These are phyloP conservation scores for Chlamydomonas incerta DNA, from an alignment of 139 green algal genomes.

Conservation along the genomic window DNA sequence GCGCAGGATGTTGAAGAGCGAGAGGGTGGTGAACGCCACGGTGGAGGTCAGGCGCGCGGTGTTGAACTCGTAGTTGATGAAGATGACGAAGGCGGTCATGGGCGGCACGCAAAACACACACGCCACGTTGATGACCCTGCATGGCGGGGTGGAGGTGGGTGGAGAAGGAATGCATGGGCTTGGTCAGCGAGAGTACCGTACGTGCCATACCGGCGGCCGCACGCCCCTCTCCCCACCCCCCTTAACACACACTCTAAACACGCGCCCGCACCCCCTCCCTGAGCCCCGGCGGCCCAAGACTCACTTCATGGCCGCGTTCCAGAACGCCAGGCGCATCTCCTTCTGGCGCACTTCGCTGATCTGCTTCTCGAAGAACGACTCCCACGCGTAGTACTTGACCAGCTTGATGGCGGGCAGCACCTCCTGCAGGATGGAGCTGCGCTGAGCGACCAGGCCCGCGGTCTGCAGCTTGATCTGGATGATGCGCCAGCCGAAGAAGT, in stretches of 20 bases:
- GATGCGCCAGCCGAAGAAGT: conserved; percentile 75
- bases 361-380: conserved; percentile 70
- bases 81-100: conserved; percentile 64
- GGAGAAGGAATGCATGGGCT: too few species aligned
- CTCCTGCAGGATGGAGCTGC: conserved; percentile 67
- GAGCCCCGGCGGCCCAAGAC: too few species aligned
- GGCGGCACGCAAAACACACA: conserved; percentile 69
- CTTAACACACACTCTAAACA: too few species aligned
- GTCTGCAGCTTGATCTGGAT: conserved; percentile 71
- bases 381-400: conserved; percentile 78
- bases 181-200: too few species aligned
- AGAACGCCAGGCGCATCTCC: conserved; percentile 53
- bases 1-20: conserved; percentile 86
- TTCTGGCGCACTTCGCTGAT: conserved; percentile 48
- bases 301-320: conserved; percentile 65
- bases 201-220: too few species aligned
- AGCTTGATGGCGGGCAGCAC: conserved; percentile 76
- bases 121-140: conserved; percentile 66
- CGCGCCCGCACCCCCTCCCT: too few species aligned
- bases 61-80: conserved; percentile 66
- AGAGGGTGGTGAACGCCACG: conserved; percentile 78
- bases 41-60: conserved; percentile 42
- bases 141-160: too few species aligned
- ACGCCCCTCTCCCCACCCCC: too few species aligned
- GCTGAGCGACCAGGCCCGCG: conserved; percentile 47